phyloP scores from a whole-genome alignment of 2,329 filamentous ascomycete species.

The Fusarium sp. region DNA sequence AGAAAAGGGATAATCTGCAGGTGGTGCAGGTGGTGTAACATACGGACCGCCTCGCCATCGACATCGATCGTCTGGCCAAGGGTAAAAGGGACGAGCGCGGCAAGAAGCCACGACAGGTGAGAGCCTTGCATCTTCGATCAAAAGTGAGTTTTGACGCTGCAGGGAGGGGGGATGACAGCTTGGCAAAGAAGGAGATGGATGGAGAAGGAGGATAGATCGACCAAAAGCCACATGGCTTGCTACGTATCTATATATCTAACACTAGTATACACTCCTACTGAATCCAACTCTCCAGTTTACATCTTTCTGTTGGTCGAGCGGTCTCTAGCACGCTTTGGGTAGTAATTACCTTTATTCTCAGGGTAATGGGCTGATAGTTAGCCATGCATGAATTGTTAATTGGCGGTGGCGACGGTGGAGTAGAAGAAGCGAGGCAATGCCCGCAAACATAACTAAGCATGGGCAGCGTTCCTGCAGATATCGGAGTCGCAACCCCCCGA shows the following conservation, averaged over 20 bases:
- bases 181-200: constrained; percentile 23
- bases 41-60: constrained; percentile 40
- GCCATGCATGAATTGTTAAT: constrained; percentile 20
- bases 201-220: constrained; percentile 14
- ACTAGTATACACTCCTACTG: constrained; percentile 1
- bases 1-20: neutral
- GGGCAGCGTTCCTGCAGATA: neutral
- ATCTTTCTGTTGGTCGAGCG: constrained; percentile 8
- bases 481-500: neutral
- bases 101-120: constrained; percentile 32
- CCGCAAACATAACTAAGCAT: neutral
- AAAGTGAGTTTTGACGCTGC: constrained; percentile 1
- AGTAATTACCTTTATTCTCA: constrained; percentile 30
- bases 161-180: neutral
- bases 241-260: constrained; percentile 34
- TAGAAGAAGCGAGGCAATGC: neutral
- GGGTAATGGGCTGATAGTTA: constrained; percentile 15
- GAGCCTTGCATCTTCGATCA: constrained; percentile 30
- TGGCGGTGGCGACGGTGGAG: constrained; percentile 19
- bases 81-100: constrained; percentile 24
- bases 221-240: constrained; percentile 30
- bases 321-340: constrained; percentile 27
- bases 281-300: neutral
- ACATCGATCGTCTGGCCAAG: constrained; percentile 41
- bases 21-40: constrained; percentile 16